A percentile compares a stretch with the other conserved stretches of the same genome.
Evolutionary conservation across 1,139 yeast genomes (phyloP).

Genomic region (Taiozyma sp.): DNA sequence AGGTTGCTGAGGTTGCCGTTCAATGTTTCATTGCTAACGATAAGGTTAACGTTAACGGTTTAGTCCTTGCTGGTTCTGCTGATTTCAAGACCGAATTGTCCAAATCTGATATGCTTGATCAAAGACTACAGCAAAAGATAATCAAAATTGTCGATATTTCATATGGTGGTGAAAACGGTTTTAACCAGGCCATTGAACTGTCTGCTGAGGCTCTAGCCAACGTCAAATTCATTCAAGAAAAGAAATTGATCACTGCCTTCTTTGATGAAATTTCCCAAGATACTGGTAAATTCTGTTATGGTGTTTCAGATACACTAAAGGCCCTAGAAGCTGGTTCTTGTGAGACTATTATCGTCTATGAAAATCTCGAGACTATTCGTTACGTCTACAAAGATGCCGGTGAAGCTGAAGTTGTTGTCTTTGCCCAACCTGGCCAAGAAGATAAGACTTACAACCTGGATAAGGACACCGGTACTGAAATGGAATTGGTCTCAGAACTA

Average conservation of each 20-base stretch:
- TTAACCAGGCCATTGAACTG: constrained; percentile 96
- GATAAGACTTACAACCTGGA: constrained; percentile 77
- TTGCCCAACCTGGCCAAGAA: constrained; percentile 63
- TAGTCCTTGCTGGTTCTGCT: constrained; percentile 97
- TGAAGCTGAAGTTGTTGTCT: constrained; percentile 70
- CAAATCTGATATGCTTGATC: constrained; percentile 88
- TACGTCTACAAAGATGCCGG: constrained; percentile 82
- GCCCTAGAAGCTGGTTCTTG: constrained; percentile 96
- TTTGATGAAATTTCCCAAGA: constrained; percentile 97
- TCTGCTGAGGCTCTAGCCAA: constrained; percentile 95
- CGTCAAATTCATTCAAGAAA: constrained; percentile 96
- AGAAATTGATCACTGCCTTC: constrained; percentile 85
- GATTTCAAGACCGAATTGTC: constrained; percentile 94
- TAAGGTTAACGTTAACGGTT: constrained; percentile 89
- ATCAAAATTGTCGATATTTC: constrained; percentile 93
- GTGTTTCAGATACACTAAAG: constrained; percentile 92
- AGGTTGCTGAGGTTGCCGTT: constrained; percentile 97
- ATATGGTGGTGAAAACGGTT: constrained; percentile 98
- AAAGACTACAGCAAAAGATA: constrained; percentile 80
- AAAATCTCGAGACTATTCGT: constrained; percentile 80
- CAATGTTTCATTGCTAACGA: constrained; percentile 92
- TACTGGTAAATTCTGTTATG: constrained; percentile 95
- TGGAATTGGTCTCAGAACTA: constrained; percentile 80
- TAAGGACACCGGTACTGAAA: constrained; percentile 81
- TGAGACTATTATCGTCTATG: constrained; percentile 87